Evolutionary conservation across 148 eudicot species (phyloP), one percentile per base, ranked within the genome.

Genomic region (Camellia sinensis): DNA sequence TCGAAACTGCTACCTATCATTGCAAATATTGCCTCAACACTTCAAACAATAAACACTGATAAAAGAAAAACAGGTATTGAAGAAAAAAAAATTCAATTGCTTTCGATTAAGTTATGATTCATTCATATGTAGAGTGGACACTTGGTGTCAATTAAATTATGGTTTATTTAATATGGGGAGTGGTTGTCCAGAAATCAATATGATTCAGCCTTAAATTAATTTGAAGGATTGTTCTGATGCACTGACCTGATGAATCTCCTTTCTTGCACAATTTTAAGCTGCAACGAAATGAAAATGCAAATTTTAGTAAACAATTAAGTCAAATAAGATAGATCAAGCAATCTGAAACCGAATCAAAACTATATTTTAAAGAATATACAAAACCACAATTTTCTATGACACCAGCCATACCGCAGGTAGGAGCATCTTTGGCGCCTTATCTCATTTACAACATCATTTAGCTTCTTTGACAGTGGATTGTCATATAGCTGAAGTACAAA

Each of bases 261-360:
- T 96, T 96, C 90, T 90, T 93, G 97, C 98, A 96, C 80, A 96
- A 85, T 70, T 84, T 96, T 79, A 96, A 87, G 78, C 99, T 96
- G 97, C 91, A 90, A 71, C 57, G 43, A 81, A 56, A 78, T 19
- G 41, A 40, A 83, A 72, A 59, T n/a, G 50, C 62, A 63, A 44
- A 72, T 61, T 29, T 29, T 69, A 71, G 0, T 43, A 46, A 43
- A 62, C 40, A 54, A 74, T 18, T 22, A 73, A 4, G 53, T 3
- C 64, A 29, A 9, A 7, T 71, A 37, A 60, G 37, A 3, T 7
- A 59, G 3, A 63, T 19, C 18, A 45, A 63, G 40, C 18, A 66
- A 54, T 9, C 61, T 64, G 44, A 71, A 48, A 48, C 52, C 7
- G 52, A 48, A 48, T 5, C 5, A 7, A 7, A 48, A 48, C 5